phyloP scores from a whole-genome alignment of 2,329 filamentous ascomycete species.

The Pseudodiploospora longispora region DNA sequence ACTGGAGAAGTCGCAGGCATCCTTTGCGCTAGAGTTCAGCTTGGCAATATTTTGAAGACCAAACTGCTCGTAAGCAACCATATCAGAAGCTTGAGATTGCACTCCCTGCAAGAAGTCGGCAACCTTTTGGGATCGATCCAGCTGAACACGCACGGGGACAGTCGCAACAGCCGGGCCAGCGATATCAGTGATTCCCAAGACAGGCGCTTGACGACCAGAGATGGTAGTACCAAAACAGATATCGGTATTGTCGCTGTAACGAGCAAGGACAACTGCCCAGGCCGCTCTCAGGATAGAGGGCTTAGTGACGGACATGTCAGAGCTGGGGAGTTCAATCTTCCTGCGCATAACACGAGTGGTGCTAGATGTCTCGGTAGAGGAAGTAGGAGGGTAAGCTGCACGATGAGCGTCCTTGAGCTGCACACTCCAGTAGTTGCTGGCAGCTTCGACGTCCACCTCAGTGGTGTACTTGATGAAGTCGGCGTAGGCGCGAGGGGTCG shows the following conservation, averaged over 20 bases:
- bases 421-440: not conserved
- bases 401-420: conserved; percentile 3
- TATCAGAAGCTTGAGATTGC: conserved; percentile 10
- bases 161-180: conserved; percentile 29
- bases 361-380: not conserved
- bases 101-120: conserved; percentile 6
- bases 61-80: conserved; percentile 10
- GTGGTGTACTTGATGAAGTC: not conserved
- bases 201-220: conserved; percentile 25
- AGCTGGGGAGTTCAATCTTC: not conserved
- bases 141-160: conserved; percentile 28
- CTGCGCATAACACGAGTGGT: not conserved
- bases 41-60: conserved; percentile 13
- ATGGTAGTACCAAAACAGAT: conserved; percentile 34
- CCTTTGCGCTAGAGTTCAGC: conserved; percentile 4
- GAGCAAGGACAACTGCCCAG: conserved; percentile 39
- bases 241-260: conserved; percentile 34
- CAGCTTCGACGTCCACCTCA: not conserved
- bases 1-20: conserved; percentile 18
- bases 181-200: conserved; percentile 12
- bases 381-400: conserved; percentile 1
- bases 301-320: not conserved
- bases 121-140: conserved; percentile 19
- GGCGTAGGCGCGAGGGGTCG: conserved; percentile 1
- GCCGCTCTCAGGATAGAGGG: conserved; percentile 27